Conservation (phyloP, 73 alveolate species). For the Paramecium bursaria region DNA sequence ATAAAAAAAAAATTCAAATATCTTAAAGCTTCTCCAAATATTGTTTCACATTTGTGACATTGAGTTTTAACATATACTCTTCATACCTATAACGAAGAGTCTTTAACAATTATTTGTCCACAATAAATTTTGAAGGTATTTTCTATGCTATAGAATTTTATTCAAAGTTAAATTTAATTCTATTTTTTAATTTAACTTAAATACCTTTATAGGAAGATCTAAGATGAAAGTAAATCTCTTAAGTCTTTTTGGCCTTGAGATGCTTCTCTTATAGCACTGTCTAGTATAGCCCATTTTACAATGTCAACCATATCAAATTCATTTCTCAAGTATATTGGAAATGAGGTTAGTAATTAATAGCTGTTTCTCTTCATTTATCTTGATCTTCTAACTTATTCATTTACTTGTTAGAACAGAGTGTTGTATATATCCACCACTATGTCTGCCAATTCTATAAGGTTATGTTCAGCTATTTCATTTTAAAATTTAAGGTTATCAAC, state of each 20-base stretch:
- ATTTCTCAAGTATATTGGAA: constrained; percentile 14
- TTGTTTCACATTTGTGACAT: background rate
- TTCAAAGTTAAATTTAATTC: constrained; percentile 45
- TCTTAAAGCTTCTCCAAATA: background rate
- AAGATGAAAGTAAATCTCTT: background rate
- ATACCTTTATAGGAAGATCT: constrained; percentile 40
- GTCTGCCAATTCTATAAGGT: constrained; percentile 42
- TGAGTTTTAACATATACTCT: background rate
- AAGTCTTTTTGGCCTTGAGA: constrained; percentile 38
- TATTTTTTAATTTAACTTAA: background rate
- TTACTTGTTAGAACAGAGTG: constrained; percentile 24
- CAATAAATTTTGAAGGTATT: constrained; percentile 34
- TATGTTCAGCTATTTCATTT: constrained; percentile 20
- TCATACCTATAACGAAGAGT: constrained; percentile 3
- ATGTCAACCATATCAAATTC: constrained; percentile 35
- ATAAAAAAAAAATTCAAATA: background rate
- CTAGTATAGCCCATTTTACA: constrained; percentile 43
- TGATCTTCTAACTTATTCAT: constrained; percentile 33
- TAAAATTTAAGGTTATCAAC: constrained; percentile 33
- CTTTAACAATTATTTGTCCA: constrained; percentile 34
- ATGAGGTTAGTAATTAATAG: constrained; percentile 1
- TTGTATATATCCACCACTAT: constrained; percentile 27
- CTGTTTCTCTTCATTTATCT: constrained; percentile 8
- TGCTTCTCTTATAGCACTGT: constrained; percentile 57
- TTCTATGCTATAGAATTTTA: constrained; percentile 6